Evolutionary conservation across 306 rosid genomes (phyloP), one percentile per base, ranked within the genome.

Genomic region (Begonia loranthoides): DNA sequence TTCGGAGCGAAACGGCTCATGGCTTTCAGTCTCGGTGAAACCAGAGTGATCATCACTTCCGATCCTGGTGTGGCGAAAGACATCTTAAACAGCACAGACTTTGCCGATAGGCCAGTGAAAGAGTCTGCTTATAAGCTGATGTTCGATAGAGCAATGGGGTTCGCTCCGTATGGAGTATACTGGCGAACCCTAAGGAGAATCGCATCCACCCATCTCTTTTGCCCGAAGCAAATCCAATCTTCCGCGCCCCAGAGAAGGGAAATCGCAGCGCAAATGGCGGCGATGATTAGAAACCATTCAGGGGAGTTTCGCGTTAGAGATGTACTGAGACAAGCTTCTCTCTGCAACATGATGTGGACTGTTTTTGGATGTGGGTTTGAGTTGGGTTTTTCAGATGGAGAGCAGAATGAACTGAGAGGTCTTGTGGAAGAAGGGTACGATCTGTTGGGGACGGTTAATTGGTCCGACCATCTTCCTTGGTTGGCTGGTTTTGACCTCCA

Each of bases 121-220:
- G 96, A 92, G 33, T 92, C 96, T 0, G 99, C 99, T 1, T 92
- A 86, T 51, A 69, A 79, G 15, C 65, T 92, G 52, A 78, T 92
- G 96, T 92, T 92, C 74, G 78, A 80, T 60, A 60, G 94, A 0
- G 94, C 99, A 9, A 83, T 92, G 24, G 99, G 99, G 11, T 92
- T 92, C 40, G 94, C 96, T n/a, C 77, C 88, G 2, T 81, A 72
- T 24, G 99, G 87, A 0, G 77, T 86, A 12, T 92, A 92, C 57
- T 92, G 99, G 99, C 66, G 94, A 6, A 78, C 93, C 12, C 77
- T 92, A 0, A 39, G 99, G 9, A 68, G 85, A 9, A 83, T 92
- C 46, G 83, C 99, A 3, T 74, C 93, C 22, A 51, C 70, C 0
- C 94, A 92, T 33, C 80, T 92, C 10, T 92, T 92, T 63, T 80